Conservation (phyloP, 139 green algal species). For the Tetradesmus lagerheimii region DNA sequence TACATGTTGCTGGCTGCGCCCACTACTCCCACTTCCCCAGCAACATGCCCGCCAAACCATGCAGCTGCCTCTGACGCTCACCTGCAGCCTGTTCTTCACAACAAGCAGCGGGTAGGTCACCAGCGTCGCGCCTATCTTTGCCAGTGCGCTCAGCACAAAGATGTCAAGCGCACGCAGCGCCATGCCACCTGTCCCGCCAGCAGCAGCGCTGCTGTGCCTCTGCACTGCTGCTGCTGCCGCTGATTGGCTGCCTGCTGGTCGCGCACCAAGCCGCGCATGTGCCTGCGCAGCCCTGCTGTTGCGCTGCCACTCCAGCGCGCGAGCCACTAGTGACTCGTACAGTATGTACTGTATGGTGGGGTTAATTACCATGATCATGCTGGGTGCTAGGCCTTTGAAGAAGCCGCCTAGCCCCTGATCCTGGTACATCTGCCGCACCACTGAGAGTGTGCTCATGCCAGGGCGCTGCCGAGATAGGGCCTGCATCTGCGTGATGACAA, state of each 20-base stretch:
- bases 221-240: background rate
- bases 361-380: slow-evolving; percentile 90
- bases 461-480: slow-evolving; percentile 52
- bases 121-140: slow-evolving; percentile 95
- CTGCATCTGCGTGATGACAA: slow-evolving; percentile 86
- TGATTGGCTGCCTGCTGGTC: background rate
- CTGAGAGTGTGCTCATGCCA: slow-evolving; percentile 29
- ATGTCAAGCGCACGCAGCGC: slow-evolving; percentile 74
- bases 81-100: slow-evolving; percentile 90
- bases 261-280: background rate
- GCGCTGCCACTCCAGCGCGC: slow-evolving; percentile 19
- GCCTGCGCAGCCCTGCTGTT: background rate
- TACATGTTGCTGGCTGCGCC: background rate
- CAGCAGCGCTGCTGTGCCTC: background rate
- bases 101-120: slow-evolving; percentile 96
- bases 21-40: background rate
- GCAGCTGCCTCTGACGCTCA: background rate
- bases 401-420: slow-evolving; percentile 75
- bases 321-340: slow-evolving; percentile 78
- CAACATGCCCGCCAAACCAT: background rate
- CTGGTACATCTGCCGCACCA: slow-evolving; percentile 62
- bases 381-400: slow-evolving; percentile 87
- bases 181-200: background rate
- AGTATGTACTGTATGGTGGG: slow-evolving; percentile 87
- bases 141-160: slow-evolving; percentile 86